Evolutionary conservation across 306 rosid genomes (phyloP), one percentile per base, ranked within the genome.

Genomic region (Glycine soja): DNA sequence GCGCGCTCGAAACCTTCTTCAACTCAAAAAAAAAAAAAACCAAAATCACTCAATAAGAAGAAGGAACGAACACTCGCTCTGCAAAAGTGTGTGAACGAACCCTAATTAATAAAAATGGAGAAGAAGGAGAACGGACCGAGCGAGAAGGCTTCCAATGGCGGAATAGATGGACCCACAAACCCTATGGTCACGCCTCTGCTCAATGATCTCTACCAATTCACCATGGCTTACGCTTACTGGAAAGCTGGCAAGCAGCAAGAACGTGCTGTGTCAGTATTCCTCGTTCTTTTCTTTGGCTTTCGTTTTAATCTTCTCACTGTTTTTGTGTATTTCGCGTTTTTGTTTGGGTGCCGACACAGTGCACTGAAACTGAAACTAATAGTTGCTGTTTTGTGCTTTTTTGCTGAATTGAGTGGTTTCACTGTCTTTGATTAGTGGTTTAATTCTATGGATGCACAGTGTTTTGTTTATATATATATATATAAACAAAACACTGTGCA

Each of bases 161-260:
- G 59, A 8, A 36, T 95, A 5, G 76, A 38, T 2, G 92, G 92
- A 11, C 99, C 99, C 1, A 93, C 95, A 36, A 96, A 96, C 32
- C 98, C 99, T 4, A 93, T 96, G 97, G 98, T 96, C 6, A 87
- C 99, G 56, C 99, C 99, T 80, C 91, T 96, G 80, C 98, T 96
- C 63, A 96, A 93, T 42, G 99, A 96, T 88, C 99, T 90, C 80
- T 96, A 96, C 76, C 99, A 93, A 88, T 96, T 92, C 89, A 96
- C 99, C 75, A 96, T 96, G 99, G 98, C 98, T 77, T 96, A 96
- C 78, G 97, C 99, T 8, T 96, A 96, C 86, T 96, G 99, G 99
- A 96, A 91, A 88, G 97, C 99, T 68, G 95, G 97, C 87, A 96
- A 96, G 78, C 98, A 93, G 73, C 87, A 90, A 85, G 99, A 96